Evolutionary conservation across 2,329 filamentous ascomycete species (phyloP), one percentile per base, ranked within the genome.

Genomic region (Geosmithia flava): DNA sequence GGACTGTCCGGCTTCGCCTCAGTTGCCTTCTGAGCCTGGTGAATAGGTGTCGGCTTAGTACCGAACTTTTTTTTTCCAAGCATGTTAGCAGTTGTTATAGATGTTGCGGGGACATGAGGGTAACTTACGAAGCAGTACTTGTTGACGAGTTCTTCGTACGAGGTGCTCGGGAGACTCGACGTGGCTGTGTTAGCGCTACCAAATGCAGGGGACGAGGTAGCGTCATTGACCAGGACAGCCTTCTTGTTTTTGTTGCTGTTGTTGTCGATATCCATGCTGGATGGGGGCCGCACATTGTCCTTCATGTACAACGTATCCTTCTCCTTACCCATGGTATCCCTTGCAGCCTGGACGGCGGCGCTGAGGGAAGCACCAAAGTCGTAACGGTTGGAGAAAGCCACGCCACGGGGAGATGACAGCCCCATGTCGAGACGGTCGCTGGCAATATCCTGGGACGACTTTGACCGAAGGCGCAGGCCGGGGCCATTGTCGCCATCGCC

Each of bases 121-220:
- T 76, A 76, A 95, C 91, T 81, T 91, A 96, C 91, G 80, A 97
- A 98, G 77, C 93, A 98, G 76, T 95, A 98, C 74, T 95, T 96
- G 74, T 95, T 90, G 66, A 98, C 85, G 55, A 98, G 78, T 69
- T 98, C 93, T 68, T 94, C 87, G 65, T 98, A 97, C 51, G 91
- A 90, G 51, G 87, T 82, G 54, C 89, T 94, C 51, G 90, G 80
- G 55, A 95, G 83, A 59, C 67, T 68, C 45, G 68, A 56, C 53
- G 67, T 64, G 71, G 73, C 62, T 60, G 76, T 71, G 68, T 76
- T 60, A 66, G 78, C 62, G 49, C 68, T 68, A 20, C 50, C 50
- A n/a, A 48, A 55, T n/a, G 51, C 3, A 20, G 15, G 10, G 20
- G 41, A 11, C 8, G 41, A 27, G 8, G 23, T 8, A 8, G 23